Percentiles rank a stretch among this genome's conserved stretches.
Evolutionary conservation across 805 yeast genomes (phyloP).

Genomic region (Kodamaea leandrae): DNA sequence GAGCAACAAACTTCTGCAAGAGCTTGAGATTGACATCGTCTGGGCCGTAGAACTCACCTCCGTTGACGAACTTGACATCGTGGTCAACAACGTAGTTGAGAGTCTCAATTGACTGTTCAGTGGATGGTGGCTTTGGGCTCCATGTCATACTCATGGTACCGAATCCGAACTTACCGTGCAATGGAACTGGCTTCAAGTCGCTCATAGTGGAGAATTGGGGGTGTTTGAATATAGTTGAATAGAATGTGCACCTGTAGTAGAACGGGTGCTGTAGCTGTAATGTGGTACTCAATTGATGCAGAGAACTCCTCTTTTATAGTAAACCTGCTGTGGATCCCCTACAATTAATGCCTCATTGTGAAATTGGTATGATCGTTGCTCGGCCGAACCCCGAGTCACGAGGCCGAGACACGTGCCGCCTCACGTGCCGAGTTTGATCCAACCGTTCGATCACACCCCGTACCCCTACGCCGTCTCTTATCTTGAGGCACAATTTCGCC

Average conservation of each 20-base stretch:
- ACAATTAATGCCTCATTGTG: no score
- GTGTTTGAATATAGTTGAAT: neutral
- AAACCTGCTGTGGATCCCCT: no score
- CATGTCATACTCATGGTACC: slow-evolving; percentile 85
- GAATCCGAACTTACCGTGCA: slow-evolving; percentile 48
- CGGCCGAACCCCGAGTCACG: no score
- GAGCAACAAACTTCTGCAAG: slow-evolving; percentile 55
- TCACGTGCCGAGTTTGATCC: no score
- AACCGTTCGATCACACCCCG: no score
- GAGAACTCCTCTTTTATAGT: no score
- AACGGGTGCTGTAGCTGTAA: no score
- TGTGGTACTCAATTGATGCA: no score
- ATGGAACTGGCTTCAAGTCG: slow-evolving; percentile 2
- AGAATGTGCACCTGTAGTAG: neutral
- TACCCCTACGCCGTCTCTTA: no score
- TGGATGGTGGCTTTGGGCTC: slow-evolving; percentile 55
- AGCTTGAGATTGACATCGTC: slow-evolving; percentile 52
- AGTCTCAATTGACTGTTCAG: slow-evolving; percentile 50
- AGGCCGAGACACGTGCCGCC: no score
- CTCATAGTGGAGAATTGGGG: neutral
- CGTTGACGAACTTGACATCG: slow-evolving; percentile 58
- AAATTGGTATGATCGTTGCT: no score
- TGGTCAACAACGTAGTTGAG: slow-evolving; percentile 41
- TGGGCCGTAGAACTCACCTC: slow-evolving; percentile 76
- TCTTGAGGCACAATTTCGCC: no score